Evolutionary conservation across 192 early-diverging fungal species (phyloP).

Genomic region (Helicostylum pulchrum): DNA sequence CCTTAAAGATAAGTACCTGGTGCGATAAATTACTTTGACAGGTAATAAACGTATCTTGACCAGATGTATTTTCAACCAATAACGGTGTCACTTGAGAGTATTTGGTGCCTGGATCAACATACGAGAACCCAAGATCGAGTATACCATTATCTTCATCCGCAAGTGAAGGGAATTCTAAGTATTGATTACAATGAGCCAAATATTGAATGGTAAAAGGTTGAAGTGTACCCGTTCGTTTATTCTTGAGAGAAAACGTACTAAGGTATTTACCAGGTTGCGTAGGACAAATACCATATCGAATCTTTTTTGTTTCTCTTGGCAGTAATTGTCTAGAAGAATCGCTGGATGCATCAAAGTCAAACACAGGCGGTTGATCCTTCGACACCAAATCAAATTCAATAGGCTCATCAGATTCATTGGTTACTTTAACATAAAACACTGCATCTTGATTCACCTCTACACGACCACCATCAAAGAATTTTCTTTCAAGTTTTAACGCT

Average conservation of each 20-base stretch:
- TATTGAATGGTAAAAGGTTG: slow-evolving; percentile 48
- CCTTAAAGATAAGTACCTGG: slow-evolving; percentile 75
- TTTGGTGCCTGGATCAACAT: slow-evolving; percentile 69
- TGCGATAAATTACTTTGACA: slow-evolving; percentile 76
- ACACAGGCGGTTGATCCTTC: slow-evolving; percentile 28
- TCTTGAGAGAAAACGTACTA: slow-evolving; percentile 47
- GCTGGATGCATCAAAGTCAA: slow-evolving; percentile 22
- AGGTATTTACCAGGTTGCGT: slow-evolving; percentile 49
- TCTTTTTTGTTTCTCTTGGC: slow-evolving; percentile 52
- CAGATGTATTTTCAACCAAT: slow-evolving; percentile 66
- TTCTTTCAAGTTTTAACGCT: slow-evolving; percentile 39
- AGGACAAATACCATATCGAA: slow-evolving; percentile 55
- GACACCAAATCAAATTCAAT: slow-evolving; percentile 39
- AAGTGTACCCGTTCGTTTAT: slow-evolving; percentile 29
- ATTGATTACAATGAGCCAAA: slow-evolving; percentile 50
- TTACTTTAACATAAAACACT: slow-evolving; percentile 52
- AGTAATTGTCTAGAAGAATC: slow-evolving; percentile 30
- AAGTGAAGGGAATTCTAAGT: slow-evolving; percentile 62
- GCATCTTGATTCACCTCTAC: slow-evolving; percentile 46
- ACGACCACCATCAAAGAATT: slow-evolving; percentile 48
- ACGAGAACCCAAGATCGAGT: slow-evolving; percentile 80
- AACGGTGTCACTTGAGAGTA: slow-evolving; percentile 73
- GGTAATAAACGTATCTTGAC: slow-evolving; percentile 64
- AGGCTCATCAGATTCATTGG: slow-evolving; percentile 33
- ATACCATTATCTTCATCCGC: slow-evolving; percentile 51